phyloP scores from a whole-genome alignment of 495 filamentous ascomycete genomes.

The Extremus antarcticus region DNA sequence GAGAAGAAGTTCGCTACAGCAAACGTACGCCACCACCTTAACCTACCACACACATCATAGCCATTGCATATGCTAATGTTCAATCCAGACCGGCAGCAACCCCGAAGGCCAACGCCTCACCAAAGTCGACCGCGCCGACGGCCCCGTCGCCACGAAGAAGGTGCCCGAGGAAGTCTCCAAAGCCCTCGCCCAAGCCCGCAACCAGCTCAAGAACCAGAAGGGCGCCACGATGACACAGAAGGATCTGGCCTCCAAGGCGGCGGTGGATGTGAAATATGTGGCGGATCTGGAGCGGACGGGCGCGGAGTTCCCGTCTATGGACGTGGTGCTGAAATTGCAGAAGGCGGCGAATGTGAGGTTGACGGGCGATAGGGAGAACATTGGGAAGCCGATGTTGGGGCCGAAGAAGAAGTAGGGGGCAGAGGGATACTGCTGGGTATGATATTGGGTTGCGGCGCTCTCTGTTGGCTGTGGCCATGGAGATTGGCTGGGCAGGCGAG shows the following conservation, averaged over 20 bases:
- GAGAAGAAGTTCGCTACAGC: slow-evolving; percentile 83
- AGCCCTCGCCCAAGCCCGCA: slow-evolving; percentile 65
- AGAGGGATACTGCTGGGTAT: neutral
- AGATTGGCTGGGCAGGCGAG: too few species aligned
- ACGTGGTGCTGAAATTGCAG: slow-evolving; percentile 20
- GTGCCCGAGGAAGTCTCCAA: slow-evolving; percentile 69
- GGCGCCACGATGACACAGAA: slow-evolving; percentile 87
- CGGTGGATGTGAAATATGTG: slow-evolving; percentile 67
- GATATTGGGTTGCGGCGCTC: too few species aligned
- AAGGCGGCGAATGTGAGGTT: slow-evolving; percentile 23
- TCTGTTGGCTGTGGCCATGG: too few species aligned
- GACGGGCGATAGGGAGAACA: slow-evolving; percentile 11
- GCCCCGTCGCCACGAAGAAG: slow-evolving; percentile 93
- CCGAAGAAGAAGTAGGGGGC: slow-evolving; percentile 18
- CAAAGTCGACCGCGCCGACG: slow-evolving; percentile 95
- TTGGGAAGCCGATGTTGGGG: slow-evolving; percentile 19
- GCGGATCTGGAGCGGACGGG: slow-evolving; percentile 65
- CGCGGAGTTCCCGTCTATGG: slow-evolving; percentile 20
- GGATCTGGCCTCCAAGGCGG: slow-evolving; percentile 89
- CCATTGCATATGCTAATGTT: slow-evolving; percentile 2
- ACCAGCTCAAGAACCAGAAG: slow-evolving; percentile 40
- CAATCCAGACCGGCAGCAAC: slow-evolving; percentile 15
- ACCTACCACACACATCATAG: neutral
- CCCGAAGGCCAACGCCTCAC: slow-evolving; percentile 89
- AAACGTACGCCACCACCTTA: slow-evolving; percentile 61